These are phyloP conservation scores for Talaromyces sp. DNA, from an alignment of 2,329 filamentous ascomycete species.

Conservation along the genomic window DNA sequence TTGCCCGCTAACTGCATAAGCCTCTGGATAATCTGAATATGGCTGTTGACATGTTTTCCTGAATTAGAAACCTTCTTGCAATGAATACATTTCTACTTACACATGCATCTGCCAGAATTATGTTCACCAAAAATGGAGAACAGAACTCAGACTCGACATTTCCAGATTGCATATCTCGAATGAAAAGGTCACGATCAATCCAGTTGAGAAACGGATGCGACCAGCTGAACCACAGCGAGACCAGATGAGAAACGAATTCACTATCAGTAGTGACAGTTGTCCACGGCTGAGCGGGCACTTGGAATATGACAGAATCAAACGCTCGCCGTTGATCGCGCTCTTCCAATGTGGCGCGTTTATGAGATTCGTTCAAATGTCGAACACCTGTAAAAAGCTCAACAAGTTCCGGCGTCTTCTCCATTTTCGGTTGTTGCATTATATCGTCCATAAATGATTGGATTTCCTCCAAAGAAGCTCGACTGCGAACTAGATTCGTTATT, in stretches of 20 bases:
- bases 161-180: conserved; percentile 38
- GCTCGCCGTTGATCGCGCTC: conserved; percentile 20
- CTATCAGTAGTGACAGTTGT: conserved; percentile 29
- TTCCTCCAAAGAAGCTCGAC: conserved; percentile 29
- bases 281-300: conserved; percentile 34
- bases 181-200: conserved; percentile 37
- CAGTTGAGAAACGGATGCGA: conserved; percentile 34
- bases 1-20: conserved; percentile 22
- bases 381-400: conserved; percentile 22
- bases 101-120: conserved; percentile 35
- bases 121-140: conserved; percentile 41
- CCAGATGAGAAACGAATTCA: conserved; percentile 34
- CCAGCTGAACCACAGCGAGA: conserved; percentile 37
- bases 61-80: background rate
- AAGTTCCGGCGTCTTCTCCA: conserved; percentile 26
- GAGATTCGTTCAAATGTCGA: conserved; percentile 17
- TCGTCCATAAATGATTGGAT: conserved; percentile 30
- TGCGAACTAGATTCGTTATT: conserved; percentile 31
- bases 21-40: conserved; percentile 32
- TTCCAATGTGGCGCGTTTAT: conserved; percentile 17
- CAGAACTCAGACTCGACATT: conserved; percentile 31
- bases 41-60: conserved; percentile 15
- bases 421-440: conserved; percentile 18
- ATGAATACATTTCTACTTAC: conserved; percentile 28
- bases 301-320: conserved; percentile 22